phyloP scores from a whole-genome alignment of 2,329 filamentous ascomycete species.

The Ascochyta lentis region DNA sequence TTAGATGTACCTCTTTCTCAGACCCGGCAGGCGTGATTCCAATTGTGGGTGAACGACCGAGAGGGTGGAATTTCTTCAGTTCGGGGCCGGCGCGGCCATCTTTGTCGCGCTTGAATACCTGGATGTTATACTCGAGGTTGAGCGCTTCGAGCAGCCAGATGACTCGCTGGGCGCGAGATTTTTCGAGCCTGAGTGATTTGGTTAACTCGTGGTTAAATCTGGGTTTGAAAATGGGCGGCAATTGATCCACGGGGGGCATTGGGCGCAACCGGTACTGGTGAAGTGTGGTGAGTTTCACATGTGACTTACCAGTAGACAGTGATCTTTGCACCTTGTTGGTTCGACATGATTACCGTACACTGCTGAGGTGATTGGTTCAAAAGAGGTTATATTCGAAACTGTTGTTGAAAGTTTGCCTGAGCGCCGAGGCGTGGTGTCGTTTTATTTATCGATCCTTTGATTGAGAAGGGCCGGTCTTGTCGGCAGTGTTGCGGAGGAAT shows the following conservation, averaged over 20 bases:
- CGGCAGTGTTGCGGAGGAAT: slow-evolving; percentile 5
- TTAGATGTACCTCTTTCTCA: slow-evolving; percentile 47
- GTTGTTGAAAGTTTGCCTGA: background rate
- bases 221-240: background rate
- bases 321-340: slow-evolving; percentile 44
- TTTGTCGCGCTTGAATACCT: slow-evolving; percentile 73
- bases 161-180: slow-evolving; percentile 82
- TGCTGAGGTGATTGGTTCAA: background rate
- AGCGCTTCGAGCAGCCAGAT: slow-evolving; percentile 88
- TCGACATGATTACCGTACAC: slow-evolving; percentile 19
- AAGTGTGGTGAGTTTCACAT: slow-evolving; percentile 7
- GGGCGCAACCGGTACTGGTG: background rate
- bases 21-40: slow-evolving; percentile 62
- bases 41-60: slow-evolving; percentile 87
- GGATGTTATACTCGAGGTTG: slow-evolving; percentile 77
- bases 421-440: background rate
- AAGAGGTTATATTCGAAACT: background rate
- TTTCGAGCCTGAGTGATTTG: slow-evolving; percentile 69
- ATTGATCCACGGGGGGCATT: background rate
- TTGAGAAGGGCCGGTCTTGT: slow-evolving; percentile 1
- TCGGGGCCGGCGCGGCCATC: slow-evolving; percentile 76
- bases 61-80: slow-evolving; percentile 78
- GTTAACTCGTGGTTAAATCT: background rate
- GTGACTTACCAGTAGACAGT: slow-evolving; percentile 45
- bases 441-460: slow-evolving; percentile 11